Evolutionary conservation across 2,329 filamentous ascomycete species (phyloP), one percentile per base, ranked within the genome.

Genomic region (Lecanosticta acicola): DNA sequence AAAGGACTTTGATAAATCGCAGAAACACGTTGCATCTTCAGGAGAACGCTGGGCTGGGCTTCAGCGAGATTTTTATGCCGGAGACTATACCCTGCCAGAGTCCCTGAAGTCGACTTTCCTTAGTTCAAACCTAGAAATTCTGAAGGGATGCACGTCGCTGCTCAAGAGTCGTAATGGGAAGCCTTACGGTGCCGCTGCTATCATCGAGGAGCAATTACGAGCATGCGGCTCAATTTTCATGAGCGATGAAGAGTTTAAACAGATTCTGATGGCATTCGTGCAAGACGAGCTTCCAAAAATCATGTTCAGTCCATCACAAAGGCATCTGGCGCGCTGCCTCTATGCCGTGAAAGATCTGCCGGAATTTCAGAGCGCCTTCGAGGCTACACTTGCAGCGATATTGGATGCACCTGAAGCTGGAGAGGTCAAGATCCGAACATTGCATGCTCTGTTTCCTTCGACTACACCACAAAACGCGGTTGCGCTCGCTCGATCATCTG

Each of bases 1-100:
- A 0, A 84, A 84, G 51, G 85, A 88, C 14, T 86, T 86, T 55
- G 75, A 78, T 19, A 74, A 75, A 34, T 94, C 87, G 0, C 88
- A 95, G 62, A 75, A 79, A 41, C 71, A 73, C 33, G 74, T 94
- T 19, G 78, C 79, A 8, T 73, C 81, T 4, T 78, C 85, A 57
- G 82, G 83, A 0, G 71, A 74, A 37, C 81, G 85, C 0, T 87
- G 69, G 58, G 64, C 87, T 69, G 68, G 76, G 1, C 66, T 88
- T 8, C 72, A 73, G 50, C 54, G 63, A 37, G 65, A 68, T 16
- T 48, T 73, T 18, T 54, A 71, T 20, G 53, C 58, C 13, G 43
- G 49, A 52, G 26, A 51, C 45, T 51, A 57, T 33, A 19, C 62
- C 51, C 36, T 57, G 45, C 32, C 61, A 55, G 18, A 54, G 42